A percentile compares a stretch with the other conserved stretches of the same genome.
Evolutionary conservation across 257 asterid genomes (phyloP).

Genomic region (Solanum neorickii): DNA sequence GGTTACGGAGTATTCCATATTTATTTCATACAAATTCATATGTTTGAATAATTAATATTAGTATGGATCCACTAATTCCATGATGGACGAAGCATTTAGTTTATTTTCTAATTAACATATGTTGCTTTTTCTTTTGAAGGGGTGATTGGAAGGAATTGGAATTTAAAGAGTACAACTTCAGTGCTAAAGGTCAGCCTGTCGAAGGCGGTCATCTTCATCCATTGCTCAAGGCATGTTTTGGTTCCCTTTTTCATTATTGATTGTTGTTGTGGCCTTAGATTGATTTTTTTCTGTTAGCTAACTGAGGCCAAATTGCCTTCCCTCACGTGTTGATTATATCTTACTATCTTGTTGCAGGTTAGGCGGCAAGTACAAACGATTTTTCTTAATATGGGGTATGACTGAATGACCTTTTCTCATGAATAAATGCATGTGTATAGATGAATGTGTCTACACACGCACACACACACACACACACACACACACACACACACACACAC

Average conservation of each 20-base stretch:
- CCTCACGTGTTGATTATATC: background rate
- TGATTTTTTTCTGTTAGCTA: background rate
- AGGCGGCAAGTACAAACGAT: constrained; percentile 78
- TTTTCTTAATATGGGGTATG: constrained; percentile 92
- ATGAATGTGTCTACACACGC: too few relatives aligned
- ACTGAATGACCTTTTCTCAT: background rate
- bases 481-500: too few relatives aligned
- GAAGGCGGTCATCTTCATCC: constrained; percentile 98
- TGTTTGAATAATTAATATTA: background rate
- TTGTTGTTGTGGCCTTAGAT: background rate
- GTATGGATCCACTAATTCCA: background rate
- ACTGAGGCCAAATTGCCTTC: background rate
- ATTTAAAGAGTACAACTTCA: constrained; percentile 90
- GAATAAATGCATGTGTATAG: background rate
- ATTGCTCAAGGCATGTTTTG: constrained; percentile 60
- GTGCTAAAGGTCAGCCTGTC: constrained; percentile 89
- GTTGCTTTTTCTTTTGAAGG: constrained; percentile 27
- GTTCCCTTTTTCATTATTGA: background rate
- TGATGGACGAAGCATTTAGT: background rate
- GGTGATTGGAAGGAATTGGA: constrained; percentile 93
- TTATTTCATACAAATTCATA: background rate
- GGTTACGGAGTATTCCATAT: background rate
- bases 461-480: too few relatives aligned
- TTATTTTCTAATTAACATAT: background rate
- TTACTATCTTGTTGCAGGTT: constrained; percentile 42